A percentile compares a stretch with the other conserved stretches of the same genome.
These are phyloP conservation scores for Pisolithus tinctorius DNA, from an alignment of 768 basidiomycete species.

Conservation along the genomic window DNA sequence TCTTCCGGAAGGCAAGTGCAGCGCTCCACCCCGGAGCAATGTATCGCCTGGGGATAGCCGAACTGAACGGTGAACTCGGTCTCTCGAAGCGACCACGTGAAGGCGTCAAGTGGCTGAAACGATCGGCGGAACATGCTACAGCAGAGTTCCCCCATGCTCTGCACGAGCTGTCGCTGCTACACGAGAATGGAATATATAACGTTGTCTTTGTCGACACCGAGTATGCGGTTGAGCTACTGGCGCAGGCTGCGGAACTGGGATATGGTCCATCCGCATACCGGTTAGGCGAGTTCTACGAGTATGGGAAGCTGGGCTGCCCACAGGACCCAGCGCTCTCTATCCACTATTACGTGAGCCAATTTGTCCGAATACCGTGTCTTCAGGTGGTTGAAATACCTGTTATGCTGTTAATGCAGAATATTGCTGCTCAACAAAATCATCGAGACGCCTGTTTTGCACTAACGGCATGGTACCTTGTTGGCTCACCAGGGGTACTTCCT, in stretches of 20 bases:
- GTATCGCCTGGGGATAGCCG: constrained; percentile 93
- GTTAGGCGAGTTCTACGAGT: constrained; percentile 97
- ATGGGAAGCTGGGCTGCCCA: constrained; percentile 97
- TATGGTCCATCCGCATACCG: constrained; percentile 96
- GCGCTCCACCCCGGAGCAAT: constrained; percentile 90
- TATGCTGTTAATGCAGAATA: constrained; percentile 56
- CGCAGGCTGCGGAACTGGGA: constrained; percentile 91
- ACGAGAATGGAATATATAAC: constrained; percentile 97
- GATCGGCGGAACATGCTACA: constrained; percentile 90
- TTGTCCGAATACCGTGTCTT: neutral
- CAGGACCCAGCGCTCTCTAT: constrained; percentile 96
- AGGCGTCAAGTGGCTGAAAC: constrained; percentile 97
- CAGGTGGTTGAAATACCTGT: neutral
- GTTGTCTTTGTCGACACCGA: constrained; percentile 96
- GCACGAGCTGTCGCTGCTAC: constrained; percentile 88
- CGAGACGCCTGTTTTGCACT: constrained; percentile 96
- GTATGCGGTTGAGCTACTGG: constrained; percentile 89
- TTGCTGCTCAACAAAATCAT: constrained; percentile 95
- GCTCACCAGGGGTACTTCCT: constrained; percentile 93
- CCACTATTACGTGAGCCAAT: constrained; percentile 83
- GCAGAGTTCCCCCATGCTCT: constrained; percentile 95
- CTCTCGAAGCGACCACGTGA: constrained; percentile 85
- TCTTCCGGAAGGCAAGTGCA: constrained; percentile 91
- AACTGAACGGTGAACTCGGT: constrained; percentile 92
- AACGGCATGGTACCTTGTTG: constrained; percentile 98